Percentiles rank a stretch among this genome's conserved stretches.
Conservation (phyloP, 2,329 filamentous ascomycete species). For the Penicillium sp. region DNA sequence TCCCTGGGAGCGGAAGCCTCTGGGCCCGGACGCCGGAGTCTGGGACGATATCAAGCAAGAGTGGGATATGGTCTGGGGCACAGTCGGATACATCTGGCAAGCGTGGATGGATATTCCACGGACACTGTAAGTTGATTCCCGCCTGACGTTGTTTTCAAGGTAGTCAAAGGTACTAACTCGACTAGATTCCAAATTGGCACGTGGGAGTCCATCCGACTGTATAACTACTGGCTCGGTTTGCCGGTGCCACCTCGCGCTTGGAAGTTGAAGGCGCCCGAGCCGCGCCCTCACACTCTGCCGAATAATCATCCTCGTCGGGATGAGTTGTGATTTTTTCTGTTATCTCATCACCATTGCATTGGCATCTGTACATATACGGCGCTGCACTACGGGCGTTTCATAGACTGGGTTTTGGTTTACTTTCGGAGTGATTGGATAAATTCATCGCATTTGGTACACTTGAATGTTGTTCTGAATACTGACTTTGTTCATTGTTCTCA, state of each 20-base stretch:
- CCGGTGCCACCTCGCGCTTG: conserved; percentile 59
- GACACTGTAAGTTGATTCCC: conserved; percentile 62
- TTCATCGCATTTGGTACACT: neutral
- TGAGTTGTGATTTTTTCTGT: conserved; percentile 40
- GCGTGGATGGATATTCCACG: conserved; percentile 71
- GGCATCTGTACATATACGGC: conserved; percentile 21
- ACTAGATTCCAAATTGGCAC: conserved; percentile 54
- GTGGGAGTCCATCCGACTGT: conserved; percentile 57
- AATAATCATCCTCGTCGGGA: conserved; percentile 25
- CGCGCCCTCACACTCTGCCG: neutral
- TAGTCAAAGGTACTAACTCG: conserved; percentile 1
- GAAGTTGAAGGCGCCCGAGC: conserved; percentile 50
- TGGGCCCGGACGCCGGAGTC: conserved; percentile 46
- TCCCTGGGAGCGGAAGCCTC: conserved; percentile 34
- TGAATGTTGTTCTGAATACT: too few relatives aligned
- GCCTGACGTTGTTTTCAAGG: neutral
- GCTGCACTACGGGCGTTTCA: conserved; percentile 13
- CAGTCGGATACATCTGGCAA: conserved; percentile 65
- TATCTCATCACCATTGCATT: conserved; percentile 12
- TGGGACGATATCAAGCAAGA: conserved; percentile 66
- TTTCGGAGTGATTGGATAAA: conserved; percentile 2
- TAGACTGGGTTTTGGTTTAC: conserved; percentile 4
- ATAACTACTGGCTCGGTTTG: conserved; percentile 65
- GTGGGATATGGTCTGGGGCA: conserved; percentile 61
- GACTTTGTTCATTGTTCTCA: neutral